phyloP scores from a whole-genome alignment of 768 basidiomycete genomes.

The Filobasidium wieringae region DNA sequence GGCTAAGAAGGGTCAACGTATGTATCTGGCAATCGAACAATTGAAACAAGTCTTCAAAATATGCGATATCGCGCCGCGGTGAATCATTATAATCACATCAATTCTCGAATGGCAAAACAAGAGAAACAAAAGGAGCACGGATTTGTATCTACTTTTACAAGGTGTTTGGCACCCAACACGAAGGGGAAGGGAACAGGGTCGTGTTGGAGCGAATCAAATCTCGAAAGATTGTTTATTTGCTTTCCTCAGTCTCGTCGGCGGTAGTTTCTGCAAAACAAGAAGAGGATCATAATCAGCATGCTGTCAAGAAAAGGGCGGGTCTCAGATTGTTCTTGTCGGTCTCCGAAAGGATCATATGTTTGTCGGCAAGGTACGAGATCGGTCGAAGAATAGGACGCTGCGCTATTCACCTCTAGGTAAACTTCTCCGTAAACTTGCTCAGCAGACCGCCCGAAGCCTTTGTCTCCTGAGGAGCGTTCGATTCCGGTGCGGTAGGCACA shows the following conservation, averaged over 20 bases:
- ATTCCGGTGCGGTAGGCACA: slow-evolving; percentile 19
- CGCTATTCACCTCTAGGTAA: slow-evolving; percentile 1
- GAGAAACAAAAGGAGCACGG: too few species aligned
- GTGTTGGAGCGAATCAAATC: too few species aligned
- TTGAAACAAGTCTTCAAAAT: too few species aligned
- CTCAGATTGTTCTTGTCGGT: neutral
- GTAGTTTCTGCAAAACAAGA: neutral
- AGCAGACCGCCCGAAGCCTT: slow-evolving; percentile 23
- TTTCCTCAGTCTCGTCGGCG: neutral
- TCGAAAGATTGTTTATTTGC: too few species aligned
- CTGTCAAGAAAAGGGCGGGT: neutral
- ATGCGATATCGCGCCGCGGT: too few species aligned
- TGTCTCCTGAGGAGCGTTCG: slow-evolving; percentile 11
- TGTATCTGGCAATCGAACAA: too few species aligned
- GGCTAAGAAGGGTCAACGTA: too few species aligned
- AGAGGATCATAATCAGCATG: neutral
- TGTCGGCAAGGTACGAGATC: neutral
- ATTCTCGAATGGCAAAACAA: too few species aligned
- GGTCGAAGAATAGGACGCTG: neutral
- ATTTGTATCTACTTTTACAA: too few species aligned
- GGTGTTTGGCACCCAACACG: too few species aligned
- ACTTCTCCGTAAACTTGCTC: slow-evolving; percentile 26
- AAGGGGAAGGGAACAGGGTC: too few species aligned
- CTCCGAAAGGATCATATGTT: neutral
- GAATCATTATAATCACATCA: too few species aligned